Conservation (phyloP, 129 eudicot genomes). For the Flaveria trinervia region DNA sequence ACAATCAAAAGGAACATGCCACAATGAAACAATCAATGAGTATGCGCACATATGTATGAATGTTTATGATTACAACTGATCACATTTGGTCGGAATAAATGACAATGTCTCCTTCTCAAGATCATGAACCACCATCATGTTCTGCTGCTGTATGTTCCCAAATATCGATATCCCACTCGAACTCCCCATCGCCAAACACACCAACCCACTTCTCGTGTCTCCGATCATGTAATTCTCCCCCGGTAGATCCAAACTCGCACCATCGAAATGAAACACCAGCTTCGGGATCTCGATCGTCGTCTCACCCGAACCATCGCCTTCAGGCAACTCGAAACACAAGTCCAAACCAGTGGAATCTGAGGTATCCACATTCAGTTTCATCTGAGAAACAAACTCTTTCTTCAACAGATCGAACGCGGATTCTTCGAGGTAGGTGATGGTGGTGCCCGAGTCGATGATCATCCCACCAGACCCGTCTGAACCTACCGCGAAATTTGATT, state of each 20-base stretch:
- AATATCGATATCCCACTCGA: conserved; percentile 78
- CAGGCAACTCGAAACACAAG: conserved; percentile 60
- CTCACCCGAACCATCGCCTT: conserved; percentile 26
- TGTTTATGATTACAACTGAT: conserved; percentile 40
- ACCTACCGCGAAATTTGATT: conserved; percentile 48
- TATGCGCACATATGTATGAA: conserved; percentile 2
- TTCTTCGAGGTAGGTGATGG: conserved; percentile 68
- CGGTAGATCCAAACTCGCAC: conserved; percentile 65
- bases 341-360: conserved; percentile 68
- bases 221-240: conserved; percentile 69
- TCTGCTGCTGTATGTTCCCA: conserved; percentile 84
- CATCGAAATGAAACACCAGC: conserved; percentile 57
- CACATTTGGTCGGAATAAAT: conserved; percentile 65
- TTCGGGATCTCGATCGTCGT: conserved; percentile 59
- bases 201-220: conserved; percentile 50
- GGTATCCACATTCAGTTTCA: conserved; percentile 54
- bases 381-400: conserved; percentile 49
- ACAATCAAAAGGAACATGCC: not conserved
- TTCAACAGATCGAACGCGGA: conserved; percentile 51
- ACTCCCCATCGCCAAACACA: conserved; percentile 82
- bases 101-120: conserved; percentile 65
- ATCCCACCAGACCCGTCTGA: conserved; percentile 72
- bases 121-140: conserved; percentile 70
- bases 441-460: conserved; percentile 89
- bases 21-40: conserved; percentile 3